Percentiles rank a stretch among this genome's conserved stretches.
These are phyloP conservation scores for Umbellularia californica DNA, from an alignment of 164 flowering plant species.

Conservation along the genomic window DNA sequence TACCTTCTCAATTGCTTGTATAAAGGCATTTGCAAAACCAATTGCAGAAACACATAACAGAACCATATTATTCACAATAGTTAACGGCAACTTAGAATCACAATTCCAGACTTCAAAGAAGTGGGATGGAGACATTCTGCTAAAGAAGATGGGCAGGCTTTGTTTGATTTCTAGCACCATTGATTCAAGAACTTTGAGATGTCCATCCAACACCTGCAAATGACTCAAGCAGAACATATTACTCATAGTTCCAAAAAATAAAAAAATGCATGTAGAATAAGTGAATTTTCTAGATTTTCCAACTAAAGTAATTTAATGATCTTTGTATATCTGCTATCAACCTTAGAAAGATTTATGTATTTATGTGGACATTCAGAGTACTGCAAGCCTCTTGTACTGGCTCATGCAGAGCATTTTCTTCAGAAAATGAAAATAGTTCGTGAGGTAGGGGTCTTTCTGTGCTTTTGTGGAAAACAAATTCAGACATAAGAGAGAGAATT, in stretches of 20 bases:
- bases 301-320: neutral
- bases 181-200: conserved; percentile 36
- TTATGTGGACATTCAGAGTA: too few species aligned
- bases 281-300: neutral
- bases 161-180: conserved; percentile 35
- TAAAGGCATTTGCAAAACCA: conserved; percentile 64
- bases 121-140: conserved; percentile 53
- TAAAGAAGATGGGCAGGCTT: conserved; percentile 52
- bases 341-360: too few species aligned
- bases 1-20: conserved; percentile 52
- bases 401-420: too few species aligned
- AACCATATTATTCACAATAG: conserved; percentile 22
- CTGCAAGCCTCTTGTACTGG: too few species aligned
- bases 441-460: too few species aligned
- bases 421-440: too few species aligned
- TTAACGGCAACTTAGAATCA: conserved; percentile 36
- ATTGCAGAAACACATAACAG: conserved; percentile 75
- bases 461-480: too few species aligned
- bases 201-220: conserved; percentile 43
- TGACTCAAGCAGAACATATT: neutral
- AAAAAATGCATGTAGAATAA: neutral
- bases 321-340: too few species aligned
- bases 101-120: conserved; percentile 44
- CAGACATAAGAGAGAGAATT: too few species aligned
- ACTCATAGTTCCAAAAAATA: neutral